A percentile compares a stretch with the other conserved stretches of the same genome.
Conservation (phyloP, 106 monocot species). For the Allium fistulosum region DNA sequence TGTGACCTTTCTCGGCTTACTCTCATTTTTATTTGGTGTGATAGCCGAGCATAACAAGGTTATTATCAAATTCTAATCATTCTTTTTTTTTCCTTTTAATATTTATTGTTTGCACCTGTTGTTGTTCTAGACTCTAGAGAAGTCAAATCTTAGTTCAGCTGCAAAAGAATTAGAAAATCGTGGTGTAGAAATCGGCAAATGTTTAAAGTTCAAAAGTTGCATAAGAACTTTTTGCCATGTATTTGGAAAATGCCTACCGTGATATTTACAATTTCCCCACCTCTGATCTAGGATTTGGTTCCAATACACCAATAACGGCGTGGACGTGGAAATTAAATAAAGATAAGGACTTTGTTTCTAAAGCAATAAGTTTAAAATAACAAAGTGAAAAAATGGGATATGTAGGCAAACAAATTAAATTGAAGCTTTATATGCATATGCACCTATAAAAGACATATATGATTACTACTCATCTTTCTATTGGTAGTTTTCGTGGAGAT, state of each 20-base stretch:
- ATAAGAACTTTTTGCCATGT: background rate
- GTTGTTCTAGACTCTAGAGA: background rate
- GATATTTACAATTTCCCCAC: too few relatives aligned
- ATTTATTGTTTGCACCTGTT: background rate
- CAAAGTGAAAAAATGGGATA: too few relatives aligned
- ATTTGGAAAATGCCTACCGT: background rate
- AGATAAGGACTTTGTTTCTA: too few relatives aligned
- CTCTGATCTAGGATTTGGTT: too few relatives aligned
- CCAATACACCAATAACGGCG: too few relatives aligned
- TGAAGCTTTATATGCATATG: too few relatives aligned
- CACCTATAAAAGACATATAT: too few relatives aligned
- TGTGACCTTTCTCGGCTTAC: slow-evolving; percentile 31
- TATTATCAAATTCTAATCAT: background rate
- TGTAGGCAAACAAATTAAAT: too few relatives aligned
- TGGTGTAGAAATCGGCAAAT: background rate
- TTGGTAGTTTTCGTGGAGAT: too few relatives aligned
- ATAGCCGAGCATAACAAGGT: slow-evolving; percentile 77
- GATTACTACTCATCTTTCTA: too few relatives aligned
- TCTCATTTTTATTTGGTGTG: slow-evolving; percentile 47
- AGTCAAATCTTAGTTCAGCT: background rate
- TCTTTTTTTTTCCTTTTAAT: background rate
- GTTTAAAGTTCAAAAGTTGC: background rate
- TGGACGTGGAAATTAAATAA: too few relatives aligned
- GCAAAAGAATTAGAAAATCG: background rate
- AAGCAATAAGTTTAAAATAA: too few relatives aligned